Evolutionary conservation across 1,284 basidiomycete species (phyloP), one percentile per base, ranked within the genome.

Genomic region (Psilocybe mexicana): DNA sequence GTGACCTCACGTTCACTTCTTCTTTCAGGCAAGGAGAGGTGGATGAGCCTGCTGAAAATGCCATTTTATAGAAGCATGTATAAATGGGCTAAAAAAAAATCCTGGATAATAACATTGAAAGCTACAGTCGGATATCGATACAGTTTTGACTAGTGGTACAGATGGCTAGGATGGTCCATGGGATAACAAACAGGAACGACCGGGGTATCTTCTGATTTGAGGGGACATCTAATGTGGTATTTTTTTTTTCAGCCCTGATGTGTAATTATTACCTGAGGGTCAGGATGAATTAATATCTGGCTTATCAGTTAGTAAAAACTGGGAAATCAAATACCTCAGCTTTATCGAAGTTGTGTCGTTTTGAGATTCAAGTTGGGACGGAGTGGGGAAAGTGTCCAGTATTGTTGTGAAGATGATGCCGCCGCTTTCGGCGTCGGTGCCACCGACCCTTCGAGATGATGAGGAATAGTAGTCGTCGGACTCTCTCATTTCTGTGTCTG

Each of bases 381-480:
- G 18, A 18, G 18, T 58, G 10, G 23, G 28, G 30, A 53, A 58
- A 1, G 56, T 49, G 12, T 58, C 56, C 18, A 58, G 14, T 8
- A 58, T 44, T 2, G 51, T 48, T 8, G 51, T 48, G 8, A 52
- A 38, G 8, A 43, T n/a, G 14, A 52, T 18, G 18, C 18, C 42
- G 10, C 40, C 50, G 10, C 14, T 43, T n/a, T 52, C 50, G 25
- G 25, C 18, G 25, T 43, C 40, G 12, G 18, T 18, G 18, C 11
- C 25, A 11, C 14, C 23, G 40, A 25, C 2, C 10, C 50, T 33
- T 43, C 42, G 43, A 24, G 55, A 56, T 24, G 42, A 51, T 11
- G 45, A 18, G 46, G 33, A 28, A n/a, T 48, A 26, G 12, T 25
- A 6, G 46, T 54, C 40, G 25, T 4, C 46, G 10, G 43, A 30